Conservation (phyloP, 176 grass and related monocot genomes). For the Rhynchospora pubera region DNA sequence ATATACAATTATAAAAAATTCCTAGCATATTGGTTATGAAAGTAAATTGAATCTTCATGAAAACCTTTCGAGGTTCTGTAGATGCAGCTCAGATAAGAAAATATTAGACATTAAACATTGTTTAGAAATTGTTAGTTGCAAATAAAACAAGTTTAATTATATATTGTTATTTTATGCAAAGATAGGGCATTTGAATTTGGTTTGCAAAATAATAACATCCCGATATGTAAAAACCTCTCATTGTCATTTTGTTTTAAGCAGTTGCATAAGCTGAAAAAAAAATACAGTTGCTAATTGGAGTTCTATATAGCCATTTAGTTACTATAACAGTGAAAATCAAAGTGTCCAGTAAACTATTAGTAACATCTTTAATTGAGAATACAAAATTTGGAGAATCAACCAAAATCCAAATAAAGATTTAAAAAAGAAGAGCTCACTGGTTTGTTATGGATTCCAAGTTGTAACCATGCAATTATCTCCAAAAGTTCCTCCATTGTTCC, state of each 20-base stretch:
- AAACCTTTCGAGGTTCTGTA: neutral
- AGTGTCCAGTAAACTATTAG: too few relatives aligned
- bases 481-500: constrained; percentile 93
- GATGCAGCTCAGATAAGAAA: neutral
- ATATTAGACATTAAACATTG: neutral
- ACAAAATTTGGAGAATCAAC: neutral
- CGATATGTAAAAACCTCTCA: neutral
- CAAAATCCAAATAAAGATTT: neutral
- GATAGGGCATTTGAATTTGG: neutral
- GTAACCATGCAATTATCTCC: constrained; percentile 91
- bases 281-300: neutral
- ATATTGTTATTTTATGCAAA: neutral
- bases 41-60: neutral
- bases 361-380: neutral
- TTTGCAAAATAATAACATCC: neutral
- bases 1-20: neutral
- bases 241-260: neutral
- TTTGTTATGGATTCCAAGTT: constrained; percentile 93
- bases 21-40: neutral
- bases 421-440: constrained; percentile 59
- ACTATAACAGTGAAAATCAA: neutral
- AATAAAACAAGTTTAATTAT: neutral
- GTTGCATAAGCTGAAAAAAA: neutral
- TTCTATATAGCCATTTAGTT: neutral
- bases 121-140: neutral